Evolutionary conservation across 208 protist species (phyloP).

Genomic region (Wallacemonas collosoma): DNA sequence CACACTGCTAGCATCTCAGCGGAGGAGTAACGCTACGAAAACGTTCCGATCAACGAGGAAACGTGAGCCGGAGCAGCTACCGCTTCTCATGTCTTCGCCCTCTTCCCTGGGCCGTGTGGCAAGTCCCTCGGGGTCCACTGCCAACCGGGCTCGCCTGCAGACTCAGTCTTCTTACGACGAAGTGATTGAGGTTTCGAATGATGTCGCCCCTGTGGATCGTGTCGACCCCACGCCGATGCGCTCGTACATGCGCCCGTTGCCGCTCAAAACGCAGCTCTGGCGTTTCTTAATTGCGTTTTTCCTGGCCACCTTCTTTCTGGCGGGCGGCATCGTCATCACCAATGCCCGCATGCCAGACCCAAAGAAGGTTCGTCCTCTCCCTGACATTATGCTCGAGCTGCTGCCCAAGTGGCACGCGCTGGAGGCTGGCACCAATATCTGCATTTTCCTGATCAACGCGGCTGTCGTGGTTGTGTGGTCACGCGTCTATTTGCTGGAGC

Average conservation of each 20-base stretch:
- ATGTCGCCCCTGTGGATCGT: constrained; percentile 6
- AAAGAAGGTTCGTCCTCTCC: constrained; percentile 50
- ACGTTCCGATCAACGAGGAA: neutral
- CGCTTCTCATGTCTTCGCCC: constrained; percentile 1
- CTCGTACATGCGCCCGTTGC: constrained; percentile 57
- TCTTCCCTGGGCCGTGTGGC: neutral
- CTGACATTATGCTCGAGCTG: constrained; percentile 73
- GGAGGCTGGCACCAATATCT: constrained; percentile 52
- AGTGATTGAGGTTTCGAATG: neutral
- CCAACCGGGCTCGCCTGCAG: neutral
- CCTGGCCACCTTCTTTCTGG: constrained; percentile 51
- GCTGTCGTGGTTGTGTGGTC: constrained; percentile 42
- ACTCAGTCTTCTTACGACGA: neutral
- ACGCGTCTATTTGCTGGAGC: constrained; percentile 74
- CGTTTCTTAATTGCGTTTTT: constrained; percentile 68
- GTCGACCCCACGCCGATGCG: constrained; percentile 16
- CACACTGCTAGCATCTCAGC: too few relatives aligned
- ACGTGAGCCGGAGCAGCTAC: neutral
- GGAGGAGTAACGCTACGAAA: neutral
- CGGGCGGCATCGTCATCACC: constrained; percentile 61
- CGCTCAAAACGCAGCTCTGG: constrained; percentile 65
- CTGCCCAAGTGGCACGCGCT: constrained; percentile 50
- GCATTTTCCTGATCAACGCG: constrained; percentile 59
- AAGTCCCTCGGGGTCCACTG: neutral
- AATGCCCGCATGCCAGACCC: constrained; percentile 84